Conservation (phyloP, 345 rosid species). For the Eucalyptus shirleyi region DNA sequence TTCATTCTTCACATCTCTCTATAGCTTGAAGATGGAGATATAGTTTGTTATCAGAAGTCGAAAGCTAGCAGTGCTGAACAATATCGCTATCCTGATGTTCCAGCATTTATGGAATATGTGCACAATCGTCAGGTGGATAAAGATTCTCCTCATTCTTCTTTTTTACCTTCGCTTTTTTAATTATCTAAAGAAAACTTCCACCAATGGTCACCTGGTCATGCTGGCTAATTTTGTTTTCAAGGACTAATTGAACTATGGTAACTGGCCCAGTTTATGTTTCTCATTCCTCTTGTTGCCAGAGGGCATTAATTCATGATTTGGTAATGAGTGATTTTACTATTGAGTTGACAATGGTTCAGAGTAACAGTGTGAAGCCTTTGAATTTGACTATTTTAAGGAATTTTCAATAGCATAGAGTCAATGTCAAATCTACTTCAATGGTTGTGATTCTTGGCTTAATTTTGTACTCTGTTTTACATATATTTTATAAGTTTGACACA, state of each 20-base stretch:
- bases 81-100: conserved; percentile 67
- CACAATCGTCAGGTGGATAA: conserved; percentile 72
- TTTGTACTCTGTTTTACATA: background rate
- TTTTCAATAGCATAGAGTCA: background rate
- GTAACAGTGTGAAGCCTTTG: background rate
- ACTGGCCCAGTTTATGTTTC: background rate
- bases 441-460: background rate
- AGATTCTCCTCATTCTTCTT: background rate
- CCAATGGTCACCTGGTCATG: background rate
- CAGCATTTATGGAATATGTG: conserved; percentile 76
- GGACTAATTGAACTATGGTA: background rate
- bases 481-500: background rate
- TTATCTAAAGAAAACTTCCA: background rate
- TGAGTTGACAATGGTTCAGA: background rate
- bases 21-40: conserved; percentile 96
- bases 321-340: background rate
- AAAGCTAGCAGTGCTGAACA: conserved; percentile 32
- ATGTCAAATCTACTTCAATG: background rate
- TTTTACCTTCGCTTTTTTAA: background rate
- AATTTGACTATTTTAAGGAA: background rate
- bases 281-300: background rate
- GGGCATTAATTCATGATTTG: background rate
- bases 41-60: conserved; percentile 76
- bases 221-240: background rate
- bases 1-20: background rate